These are phyloP conservation scores for Phytopythium boreale DNA, from an alignment of 352 stramenopile genomes.

Conservation along the genomic window DNA sequence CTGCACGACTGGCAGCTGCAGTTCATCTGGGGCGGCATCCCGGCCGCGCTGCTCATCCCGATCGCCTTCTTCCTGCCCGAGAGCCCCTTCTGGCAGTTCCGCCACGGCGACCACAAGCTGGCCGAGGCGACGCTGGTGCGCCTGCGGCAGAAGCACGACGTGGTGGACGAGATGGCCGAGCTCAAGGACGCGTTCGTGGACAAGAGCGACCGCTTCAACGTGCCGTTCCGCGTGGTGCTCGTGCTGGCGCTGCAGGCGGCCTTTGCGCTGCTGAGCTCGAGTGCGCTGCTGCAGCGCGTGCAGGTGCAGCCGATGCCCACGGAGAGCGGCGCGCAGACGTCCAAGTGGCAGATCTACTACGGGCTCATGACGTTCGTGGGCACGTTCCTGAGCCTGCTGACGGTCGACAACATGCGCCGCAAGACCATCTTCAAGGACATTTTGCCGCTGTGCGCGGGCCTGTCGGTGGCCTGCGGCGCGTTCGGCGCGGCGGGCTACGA, in stretches of 20 bases:
- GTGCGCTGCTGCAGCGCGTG: slow-evolving; percentile 61
- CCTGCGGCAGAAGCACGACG: slow-evolving; percentile 81
- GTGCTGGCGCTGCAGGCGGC: slow-evolving; percentile 60
- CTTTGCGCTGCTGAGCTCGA: slow-evolving; percentile 71
- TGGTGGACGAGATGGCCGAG: slow-evolving; percentile 72
- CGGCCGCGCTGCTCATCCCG: slow-evolving; percentile 58
- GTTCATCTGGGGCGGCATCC: slow-evolving; percentile 75
- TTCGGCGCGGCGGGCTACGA: slow-evolving; percentile 46
- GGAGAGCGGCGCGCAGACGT: slow-evolving; percentile 51
- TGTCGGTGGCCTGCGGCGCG: slow-evolving; percentile 60
- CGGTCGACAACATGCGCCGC: slow-evolving; percentile 79
- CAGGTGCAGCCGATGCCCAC: slow-evolving; percentile 45
- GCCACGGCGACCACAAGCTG: slow-evolving; percentile 59
- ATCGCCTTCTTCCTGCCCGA: slow-evolving; percentile 65
- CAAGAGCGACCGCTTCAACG: slow-evolving; percentile 60
- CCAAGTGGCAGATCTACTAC: slow-evolving; percentile 79
- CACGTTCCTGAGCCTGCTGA: slow-evolving; percentile 63
- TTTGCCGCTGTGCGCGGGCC: slow-evolving; percentile 55
- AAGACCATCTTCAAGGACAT: slow-evolving; percentile 90
- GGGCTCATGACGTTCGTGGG: slow-evolving; percentile 73
- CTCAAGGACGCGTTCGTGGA: slow-evolving; percentile 64
- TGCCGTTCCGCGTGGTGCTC: slow-evolving; percentile 64
- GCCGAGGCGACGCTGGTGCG: slow-evolving; percentile 61
- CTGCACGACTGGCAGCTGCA: slow-evolving; percentile 78
- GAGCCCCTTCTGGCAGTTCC: slow-evolving; percentile 77